Evolutionary conservation across 2,329 filamentous ascomycete species (phyloP), one percentile per base, ranked within the genome.

Genomic region (Cladosporium austrohemisphaericum): DNA sequence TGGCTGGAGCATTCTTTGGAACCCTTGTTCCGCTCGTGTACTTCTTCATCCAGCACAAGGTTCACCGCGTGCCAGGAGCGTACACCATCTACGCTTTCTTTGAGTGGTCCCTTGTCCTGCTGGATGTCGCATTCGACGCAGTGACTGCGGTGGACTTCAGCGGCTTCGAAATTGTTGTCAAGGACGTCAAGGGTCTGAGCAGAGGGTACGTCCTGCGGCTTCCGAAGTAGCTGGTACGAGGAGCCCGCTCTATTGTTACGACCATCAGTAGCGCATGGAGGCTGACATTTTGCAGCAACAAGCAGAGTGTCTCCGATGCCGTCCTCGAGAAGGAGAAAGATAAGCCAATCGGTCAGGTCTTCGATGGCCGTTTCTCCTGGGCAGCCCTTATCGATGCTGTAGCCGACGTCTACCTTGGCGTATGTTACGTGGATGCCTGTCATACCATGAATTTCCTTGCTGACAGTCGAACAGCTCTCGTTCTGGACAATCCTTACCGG

Each of bases 201-300:
- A 91, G 92, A 88, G 91, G 92, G 93, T 98, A 98, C 81, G 93
- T 98, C 75, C 82, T 84, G 75, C 86, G 86, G 86, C 90, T 96
- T 80, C 92, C 92, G 61, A 88, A 83, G 76, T 96, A 91, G 80
- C 74, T 74, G 63, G 62, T 65, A 77, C 58, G 79, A 73, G 74
- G 76, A 75, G 56, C 65, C 53, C 54, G 56, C 55, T 54, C 49
- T 47, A 31, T 29, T 10, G 11, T 47, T 47, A 26, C 23, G 33
- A 29, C 29, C 25, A 28, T 41, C 14, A 11, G 10, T 41, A 28
- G 25, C 18, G 49, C 36, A 32, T 13, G 18, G 18, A 22, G 44
- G 46, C 55, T 55, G 43, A 55, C 37, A 16, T n/a, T 50, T 11
- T 28, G 35, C 51, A 67, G 64, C 10, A 60, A 62, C 47, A 61